phyloP scores from a whole-genome alignment of 805 yeast genomes.

The Lachancea thermotolerans region DNA sequence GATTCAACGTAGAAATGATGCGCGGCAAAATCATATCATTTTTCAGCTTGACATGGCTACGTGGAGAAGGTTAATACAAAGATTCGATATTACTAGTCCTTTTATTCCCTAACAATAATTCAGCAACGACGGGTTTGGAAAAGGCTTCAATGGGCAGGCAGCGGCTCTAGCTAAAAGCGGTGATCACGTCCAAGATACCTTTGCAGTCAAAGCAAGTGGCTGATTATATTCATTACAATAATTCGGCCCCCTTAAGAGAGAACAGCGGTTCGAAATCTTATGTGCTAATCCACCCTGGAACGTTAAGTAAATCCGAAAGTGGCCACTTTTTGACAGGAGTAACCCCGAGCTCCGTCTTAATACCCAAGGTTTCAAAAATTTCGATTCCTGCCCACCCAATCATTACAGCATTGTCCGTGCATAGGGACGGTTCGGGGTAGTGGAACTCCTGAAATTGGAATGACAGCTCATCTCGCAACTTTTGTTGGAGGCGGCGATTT shows the following conservation, averaged over 20 bases:
- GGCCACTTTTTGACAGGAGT: constrained; percentile 85
- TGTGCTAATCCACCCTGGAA: constrained; percentile 43
- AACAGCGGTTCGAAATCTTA: background rate
- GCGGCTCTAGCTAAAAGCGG: too few relatives aligned
- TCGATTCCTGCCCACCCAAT: constrained; percentile 97
- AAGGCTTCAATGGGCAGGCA: too few relatives aligned
- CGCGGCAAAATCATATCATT: constrained; percentile 53
- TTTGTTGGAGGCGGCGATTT: constrained; percentile 48
- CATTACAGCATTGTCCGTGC: constrained; percentile 96
- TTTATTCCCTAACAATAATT: constrained; percentile 29
- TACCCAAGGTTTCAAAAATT: constrained; percentile 45
- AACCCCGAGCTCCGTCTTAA: constrained; percentile 45
- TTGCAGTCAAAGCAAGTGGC: too few relatives aligned
- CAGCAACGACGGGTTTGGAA: too few relatives aligned
- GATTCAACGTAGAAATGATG: constrained; percentile 22
- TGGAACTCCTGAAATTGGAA: constrained; percentile 37
- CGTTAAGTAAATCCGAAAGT: constrained; percentile 41
- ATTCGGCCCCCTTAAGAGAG: too few relatives aligned
- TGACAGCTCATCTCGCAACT: constrained; percentile 37
- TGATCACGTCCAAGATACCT: too few relatives aligned
- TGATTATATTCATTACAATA: too few relatives aligned
- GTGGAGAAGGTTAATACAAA: constrained; percentile 54
- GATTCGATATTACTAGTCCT: constrained; percentile 48
- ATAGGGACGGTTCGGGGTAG: constrained; percentile 64
- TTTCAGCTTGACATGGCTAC: constrained; percentile 61